Base-by-base conservation (phyloP, 192 early-diverging fungal species). In the Blastocladiella britannica region DNA sequence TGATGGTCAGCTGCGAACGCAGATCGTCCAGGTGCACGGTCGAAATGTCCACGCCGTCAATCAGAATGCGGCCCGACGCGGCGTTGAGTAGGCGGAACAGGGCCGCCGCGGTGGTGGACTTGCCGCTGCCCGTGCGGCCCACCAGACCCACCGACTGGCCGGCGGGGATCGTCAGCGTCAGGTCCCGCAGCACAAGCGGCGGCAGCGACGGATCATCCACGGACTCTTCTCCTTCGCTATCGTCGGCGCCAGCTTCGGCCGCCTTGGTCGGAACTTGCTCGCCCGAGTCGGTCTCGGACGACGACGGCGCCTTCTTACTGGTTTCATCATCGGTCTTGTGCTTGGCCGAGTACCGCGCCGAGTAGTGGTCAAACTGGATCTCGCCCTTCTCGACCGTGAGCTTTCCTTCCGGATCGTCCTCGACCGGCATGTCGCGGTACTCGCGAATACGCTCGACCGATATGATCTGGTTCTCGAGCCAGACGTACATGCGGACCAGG, bases 61-160 rank as follows among this genome's bases (percentile, higher is more conserved):
- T 65, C 24, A 27, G 25, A 26, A 72, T 61, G 8, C 26, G 25
- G 0, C 65, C 67, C 24, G 37, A 53, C 15, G 60, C 18, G 7
- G 64, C 53, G 47, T 75, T 68, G 8, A 70, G 58, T 30, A 75
- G 2, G 57, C 61, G 29, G 55, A 22, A 58, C 9, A 60, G 29
- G 2, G 54, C 15, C 53, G 25, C n/a, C 28, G 29, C 29, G 23
- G 55, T 52, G n/a, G 53, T 55, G 8, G 59, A 60, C 29, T 60
- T 56, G 5, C 55, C 55, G 7, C 7, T 6, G 6, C 55, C 55
- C 20, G 55, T 56, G 29, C 55, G 76, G 9, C 91, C 91, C 51
- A 93, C 91, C 51, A 96, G 80, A 47, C 89, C 93, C 60, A 98
- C 83, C 64, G 89, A 91, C 66, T 86, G 76, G 18, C 70, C 70